Evolutionary conservation across 768 basidiomycete species (phyloP).

Genomic region (Mycena amicta): DNA sequence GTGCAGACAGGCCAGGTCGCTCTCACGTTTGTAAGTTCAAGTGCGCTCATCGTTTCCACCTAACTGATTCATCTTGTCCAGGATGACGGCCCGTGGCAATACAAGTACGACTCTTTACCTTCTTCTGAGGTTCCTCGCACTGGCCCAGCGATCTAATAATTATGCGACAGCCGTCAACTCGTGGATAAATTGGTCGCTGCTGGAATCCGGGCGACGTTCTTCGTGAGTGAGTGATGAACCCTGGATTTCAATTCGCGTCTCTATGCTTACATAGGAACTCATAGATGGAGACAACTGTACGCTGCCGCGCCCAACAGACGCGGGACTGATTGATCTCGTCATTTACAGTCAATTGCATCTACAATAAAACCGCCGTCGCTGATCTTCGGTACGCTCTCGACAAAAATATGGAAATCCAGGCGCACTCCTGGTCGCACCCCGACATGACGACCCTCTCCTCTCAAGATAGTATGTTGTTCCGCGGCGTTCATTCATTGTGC

Average conservation of each 20-base stretch:
- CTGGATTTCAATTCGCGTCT: background rate
- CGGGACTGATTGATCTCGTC: background rate
- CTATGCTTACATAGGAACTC: too few relatives aligned
- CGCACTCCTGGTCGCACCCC: background rate
- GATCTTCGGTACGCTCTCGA: background rate
- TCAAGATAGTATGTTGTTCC: too few relatives aligned
- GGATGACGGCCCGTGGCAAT: background rate
- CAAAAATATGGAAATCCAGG: background rate
- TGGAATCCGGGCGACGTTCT: background rate
- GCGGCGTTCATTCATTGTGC: too few relatives aligned
- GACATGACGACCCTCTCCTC: too few relatives aligned
- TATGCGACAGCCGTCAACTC: background rate
- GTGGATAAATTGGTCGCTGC: background rate
- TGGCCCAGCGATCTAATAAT: too few relatives aligned
- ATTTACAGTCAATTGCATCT: background rate
- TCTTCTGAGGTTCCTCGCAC: background rate
- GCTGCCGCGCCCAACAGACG: too few relatives aligned
- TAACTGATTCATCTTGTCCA: background rate
- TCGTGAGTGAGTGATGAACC: background rate
- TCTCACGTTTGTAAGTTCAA: background rate
- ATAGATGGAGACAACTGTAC: background rate
- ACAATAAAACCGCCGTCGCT: background rate
- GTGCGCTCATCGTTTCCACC: background rate
- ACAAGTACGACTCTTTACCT: background rate
- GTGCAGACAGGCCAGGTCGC: background rate